Evolutionary conservation across 352 stramenopile genomes (phyloP).

Genomic region (Pythium vanterpoolii): DNA sequence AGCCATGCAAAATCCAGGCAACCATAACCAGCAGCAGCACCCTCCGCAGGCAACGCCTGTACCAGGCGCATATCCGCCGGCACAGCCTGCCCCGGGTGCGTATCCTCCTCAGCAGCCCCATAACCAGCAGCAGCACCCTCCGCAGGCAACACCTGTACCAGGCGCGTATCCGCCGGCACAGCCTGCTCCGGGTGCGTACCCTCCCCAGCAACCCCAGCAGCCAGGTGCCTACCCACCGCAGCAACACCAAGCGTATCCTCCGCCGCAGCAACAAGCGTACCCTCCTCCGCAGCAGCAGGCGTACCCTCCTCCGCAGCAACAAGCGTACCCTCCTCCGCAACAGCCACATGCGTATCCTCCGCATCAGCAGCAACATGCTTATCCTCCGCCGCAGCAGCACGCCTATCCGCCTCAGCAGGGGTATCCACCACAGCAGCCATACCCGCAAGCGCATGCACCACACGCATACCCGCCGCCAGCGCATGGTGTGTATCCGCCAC

Average conservation of each 20-base stretch:
- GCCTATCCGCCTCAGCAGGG: slow-evolving; percentile 18
- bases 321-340: slow-evolving; percentile 12
- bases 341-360: slow-evolving; percentile 23
- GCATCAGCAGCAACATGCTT: slow-evolving; percentile 21
- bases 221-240: slow-evolving; percentile 20
- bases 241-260: slow-evolving; percentile 1
- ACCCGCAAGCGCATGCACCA: slow-evolving; percentile 21
- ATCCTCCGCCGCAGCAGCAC: slow-evolving; percentile 15
- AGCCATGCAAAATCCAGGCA: slow-evolving; percentile 2
- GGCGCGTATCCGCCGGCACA: slow-evolving; percentile 11
- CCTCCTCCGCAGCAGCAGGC: slow-evolving; percentile 19
- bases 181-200: slow-evolving; percentile 11
- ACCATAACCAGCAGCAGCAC: slow-evolving; percentile 2
- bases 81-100: slow-evolving; percentile 4
- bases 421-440: slow-evolving; percentile 26
- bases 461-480: slow-evolving; percentile 14
- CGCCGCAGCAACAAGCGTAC: slow-evolving; percentile 17
- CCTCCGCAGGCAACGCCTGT: slow-evolving; percentile 10
- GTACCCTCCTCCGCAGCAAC: slow-evolving; percentile 29
- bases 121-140: slow-evolving; percentile 5
- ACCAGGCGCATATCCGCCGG: slow-evolving; percentile 8
- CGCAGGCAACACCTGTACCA: slow-evolving; percentile 10
- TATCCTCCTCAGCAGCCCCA: too few relatives aligned
- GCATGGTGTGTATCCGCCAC: slow-evolving; percentile 19
- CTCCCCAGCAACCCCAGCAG: too few relatives aligned